Evolutionary conservation across 129 eudicot species (phyloP), one percentile per base, ranked within the genome.

Genomic region (Tagetes erecta): DNA sequence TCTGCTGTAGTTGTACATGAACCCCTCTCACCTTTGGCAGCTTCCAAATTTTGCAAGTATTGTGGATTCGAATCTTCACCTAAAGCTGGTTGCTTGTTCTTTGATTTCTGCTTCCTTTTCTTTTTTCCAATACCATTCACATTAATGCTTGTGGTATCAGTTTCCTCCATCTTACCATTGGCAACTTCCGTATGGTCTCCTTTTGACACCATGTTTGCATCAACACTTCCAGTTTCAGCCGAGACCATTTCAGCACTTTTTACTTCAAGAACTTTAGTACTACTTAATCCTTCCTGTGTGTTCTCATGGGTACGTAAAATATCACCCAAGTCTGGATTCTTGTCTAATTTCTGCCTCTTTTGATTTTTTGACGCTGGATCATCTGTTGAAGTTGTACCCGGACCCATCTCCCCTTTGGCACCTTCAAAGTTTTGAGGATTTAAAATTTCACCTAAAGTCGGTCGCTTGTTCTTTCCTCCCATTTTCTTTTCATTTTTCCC

Each of bases 1-100:
- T 68, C 45, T 62, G 14, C 41, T 65, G 74, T 67, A 10, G 69
- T 50, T 52, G 57, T 57, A 55, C 74, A 82, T 49, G 59, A 35
- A 41, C 76, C 72, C 11, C 1, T 13, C 64, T 30, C 68, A 70
- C 60, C 64, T 37, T 64, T 45, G 64, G 70, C 68, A 44, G 74
- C 7, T 75, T 40, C 64, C 45, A 44, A 14, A 8, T 64, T 45
- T 37, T 69, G 20, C 35, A 44, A 69, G 47, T 33, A 41, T 1
- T 31, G 20, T 2, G 71, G 63, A 42, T 7, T 65, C 74, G 55
- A 4, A 10, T n/a, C 53, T 8, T 72, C 74, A 71, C 74, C 68
- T 72, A 14, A 31, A 11, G 27, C 38, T 47, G 44, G 66, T 30
- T 4, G 71, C 35, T 10, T 8, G 38, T 20, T 55, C 73, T 57